These are phyloP conservation scores for Ophiosphaerella herpotricha DNA, from an alignment of 2,329 filamentous ascomycete species.

Conservation along the genomic window DNA sequence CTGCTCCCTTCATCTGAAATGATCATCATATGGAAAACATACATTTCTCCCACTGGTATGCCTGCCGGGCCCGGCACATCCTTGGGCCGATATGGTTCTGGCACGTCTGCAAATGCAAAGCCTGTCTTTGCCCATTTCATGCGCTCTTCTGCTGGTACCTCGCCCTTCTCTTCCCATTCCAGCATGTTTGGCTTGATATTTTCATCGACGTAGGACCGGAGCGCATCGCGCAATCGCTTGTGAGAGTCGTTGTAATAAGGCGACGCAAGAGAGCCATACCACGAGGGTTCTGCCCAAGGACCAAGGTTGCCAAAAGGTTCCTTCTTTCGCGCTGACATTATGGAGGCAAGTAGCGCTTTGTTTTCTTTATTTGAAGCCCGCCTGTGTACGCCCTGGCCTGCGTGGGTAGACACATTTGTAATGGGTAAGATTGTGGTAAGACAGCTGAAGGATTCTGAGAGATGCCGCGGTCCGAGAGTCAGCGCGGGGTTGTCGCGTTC, in stretches of 20 bases:
- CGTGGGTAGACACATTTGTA: neutral
- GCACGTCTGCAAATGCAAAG: slow-evolving; percentile 51
- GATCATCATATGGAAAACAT: slow-evolving; percentile 53
- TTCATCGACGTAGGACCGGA: slow-evolving; percentile 64
- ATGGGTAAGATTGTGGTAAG: neutral
- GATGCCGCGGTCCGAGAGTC: slow-evolving; percentile 21
- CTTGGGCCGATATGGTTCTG: slow-evolving; percentile 49
- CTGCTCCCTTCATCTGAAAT: slow-evolving; percentile 61
- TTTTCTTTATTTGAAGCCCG: slow-evolving; percentile 13
- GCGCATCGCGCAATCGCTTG: slow-evolving; percentile 59
- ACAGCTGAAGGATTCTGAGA: neutral
- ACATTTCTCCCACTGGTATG: slow-evolving; percentile 43
- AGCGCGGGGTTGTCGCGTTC: slow-evolving; percentile 4
- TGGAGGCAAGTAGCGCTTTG: slow-evolving; percentile 15
- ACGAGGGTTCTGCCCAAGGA: slow-evolving; percentile 55
- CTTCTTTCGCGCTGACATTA: slow-evolving; percentile 27
- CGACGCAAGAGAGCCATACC: slow-evolving; percentile 54
- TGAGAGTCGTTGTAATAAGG: slow-evolving; percentile 70
- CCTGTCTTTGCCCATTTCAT: slow-evolving; percentile 48
- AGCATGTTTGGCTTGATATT: slow-evolving; percentile 62
- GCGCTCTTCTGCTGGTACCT: slow-evolving; percentile 53
- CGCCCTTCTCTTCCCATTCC: slow-evolving; percentile 64
- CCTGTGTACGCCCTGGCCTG: slow-evolving; percentile 6
- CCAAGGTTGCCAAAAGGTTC: slow-evolving; percentile 42
- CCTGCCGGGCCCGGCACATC: slow-evolving; percentile 45